phyloP scores from a whole-genome alignment of 2,329 filamentous ascomycete species.

The Penicillium sp. region DNA sequence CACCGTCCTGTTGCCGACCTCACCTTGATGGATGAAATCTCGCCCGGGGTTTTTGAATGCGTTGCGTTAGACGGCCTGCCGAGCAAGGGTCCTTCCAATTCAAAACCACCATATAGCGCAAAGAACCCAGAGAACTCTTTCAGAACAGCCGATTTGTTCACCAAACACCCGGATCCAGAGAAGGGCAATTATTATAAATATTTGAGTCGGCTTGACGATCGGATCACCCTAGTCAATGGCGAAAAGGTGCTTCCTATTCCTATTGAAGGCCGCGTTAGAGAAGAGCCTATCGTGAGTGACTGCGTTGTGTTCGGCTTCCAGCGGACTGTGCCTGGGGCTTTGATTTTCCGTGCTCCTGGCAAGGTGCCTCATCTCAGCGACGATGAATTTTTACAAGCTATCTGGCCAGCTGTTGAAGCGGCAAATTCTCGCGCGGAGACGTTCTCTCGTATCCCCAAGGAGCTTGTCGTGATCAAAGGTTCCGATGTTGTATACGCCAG shows the following conservation, averaged over 20 bases:
- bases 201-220: constrained; percentile 45
- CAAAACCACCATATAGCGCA: constrained; percentile 27
- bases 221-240: constrained; percentile 48
- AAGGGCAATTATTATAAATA: constrained; percentile 44
- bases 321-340: constrained; percentile 51
- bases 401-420: constrained; percentile 51
- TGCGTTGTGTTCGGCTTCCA: constrained; percentile 56
- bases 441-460: constrained; percentile 53
- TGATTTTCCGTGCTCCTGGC: constrained; percentile 49
- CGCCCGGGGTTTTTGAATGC: constrained; percentile 38
- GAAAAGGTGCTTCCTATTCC: constrained; percentile 50
- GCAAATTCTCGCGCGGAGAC: constrained; percentile 52
- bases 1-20: constrained; percentile 40
- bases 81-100: constrained; percentile 45
- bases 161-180: constrained; percentile 38
- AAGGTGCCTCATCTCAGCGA: constrained; percentile 49
- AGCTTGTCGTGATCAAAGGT: constrained; percentile 52
- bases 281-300: constrained; percentile 54
- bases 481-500: constrained; percentile 46
- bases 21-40: constrained; percentile 40
- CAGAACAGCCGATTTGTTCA: constrained; percentile 54
- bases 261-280: constrained; percentile 54
- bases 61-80: constrained; percentile 35
- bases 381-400: constrained; percentile 40
- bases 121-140: constrained; percentile 54